phyloP scores from a whole-genome alignment of 306 rosid genomes.

The Prunus armeniaca region DNA sequence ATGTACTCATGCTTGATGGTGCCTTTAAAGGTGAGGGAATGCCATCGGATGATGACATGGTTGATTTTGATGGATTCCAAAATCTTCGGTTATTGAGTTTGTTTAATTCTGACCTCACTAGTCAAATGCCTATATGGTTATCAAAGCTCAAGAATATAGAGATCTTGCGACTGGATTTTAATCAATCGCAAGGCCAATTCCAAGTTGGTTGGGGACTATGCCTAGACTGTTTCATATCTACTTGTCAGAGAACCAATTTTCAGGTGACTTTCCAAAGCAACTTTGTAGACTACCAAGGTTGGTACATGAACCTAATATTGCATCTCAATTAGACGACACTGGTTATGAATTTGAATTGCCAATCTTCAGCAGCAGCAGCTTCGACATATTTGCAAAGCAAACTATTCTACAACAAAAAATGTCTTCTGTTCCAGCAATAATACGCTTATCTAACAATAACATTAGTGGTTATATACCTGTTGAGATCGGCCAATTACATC shows the following conservation, averaged over 20 bases:
- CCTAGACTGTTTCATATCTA: too few species aligned
- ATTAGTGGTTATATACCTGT: background rate
- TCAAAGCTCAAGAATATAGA: background rate
- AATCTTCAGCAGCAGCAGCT: too few species aligned
- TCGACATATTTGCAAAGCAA: too few species aligned
- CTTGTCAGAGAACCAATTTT: too few species aligned
- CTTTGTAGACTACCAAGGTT: too few species aligned
- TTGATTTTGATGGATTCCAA: background rate
- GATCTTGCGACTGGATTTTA: background rate
- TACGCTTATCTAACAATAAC: background rate
- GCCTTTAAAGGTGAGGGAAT: background rate
- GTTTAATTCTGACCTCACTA: background rate
- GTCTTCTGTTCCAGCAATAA: background rate
- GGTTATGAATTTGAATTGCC: too few species aligned
- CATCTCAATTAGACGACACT: too few species aligned
- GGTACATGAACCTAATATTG: too few species aligned
- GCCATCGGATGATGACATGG: background rate
- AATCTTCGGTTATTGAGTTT: background rate
- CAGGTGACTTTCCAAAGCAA: too few species aligned
- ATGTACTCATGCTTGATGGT: too few species aligned
- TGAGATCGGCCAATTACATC: background rate
- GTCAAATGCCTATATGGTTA: background rate
- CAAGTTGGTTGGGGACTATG: too few species aligned
- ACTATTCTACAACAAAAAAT: background rate
- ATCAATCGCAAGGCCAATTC: too few species aligned